A percentile compares a stretch with the other conserved stretches of the same genome.
Evolutionary conservation across 176 grass and related monocot species (phyloP).

Genomic region (Oropetium thomaeum): DNA sequence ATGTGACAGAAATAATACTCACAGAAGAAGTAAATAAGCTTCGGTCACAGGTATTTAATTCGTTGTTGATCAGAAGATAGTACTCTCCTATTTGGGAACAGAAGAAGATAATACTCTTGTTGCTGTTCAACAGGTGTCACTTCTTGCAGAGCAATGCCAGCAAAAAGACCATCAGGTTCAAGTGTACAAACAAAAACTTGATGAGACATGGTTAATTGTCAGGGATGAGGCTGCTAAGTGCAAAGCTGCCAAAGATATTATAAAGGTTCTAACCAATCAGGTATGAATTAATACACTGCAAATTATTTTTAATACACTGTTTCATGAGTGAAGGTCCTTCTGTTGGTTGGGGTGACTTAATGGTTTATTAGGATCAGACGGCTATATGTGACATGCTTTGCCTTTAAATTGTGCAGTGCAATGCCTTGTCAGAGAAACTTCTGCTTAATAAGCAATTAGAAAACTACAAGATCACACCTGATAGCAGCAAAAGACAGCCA

Average conservation of each 20-base stretch:
- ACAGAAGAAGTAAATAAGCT: constrained; percentile 63
- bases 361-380: background rate
- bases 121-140: constrained; percentile 44
- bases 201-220: constrained; percentile 76
- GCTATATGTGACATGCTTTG: background rate
- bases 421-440: constrained; percentile 57
- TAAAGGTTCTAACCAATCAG: constrained; percentile 78
- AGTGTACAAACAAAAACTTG: constrained; percentile 71
- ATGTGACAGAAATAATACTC: constrained; percentile 56
- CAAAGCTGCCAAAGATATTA: constrained; percentile 73
- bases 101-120: background rate
- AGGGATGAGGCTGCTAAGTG: constrained; percentile 89
- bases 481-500: background rate
- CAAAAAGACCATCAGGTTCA: constrained; percentile 57
- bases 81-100: background rate
- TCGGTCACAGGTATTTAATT: constrained; percentile 58
- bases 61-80: background rate
- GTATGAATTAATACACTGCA: constrained; percentile 35
- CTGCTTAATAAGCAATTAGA: constrained; percentile 10
- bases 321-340: background rate
- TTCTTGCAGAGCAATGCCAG: constrained; percentile 62
- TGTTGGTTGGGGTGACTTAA: background rate
- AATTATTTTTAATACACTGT: background rate
- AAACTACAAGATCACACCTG: constrained; percentile 19
- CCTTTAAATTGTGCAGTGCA: constrained; percentile 47